Base-by-base conservation (phyloP, 352 stramenopile genomes). In the Phytophthora palmivora region DNA sequence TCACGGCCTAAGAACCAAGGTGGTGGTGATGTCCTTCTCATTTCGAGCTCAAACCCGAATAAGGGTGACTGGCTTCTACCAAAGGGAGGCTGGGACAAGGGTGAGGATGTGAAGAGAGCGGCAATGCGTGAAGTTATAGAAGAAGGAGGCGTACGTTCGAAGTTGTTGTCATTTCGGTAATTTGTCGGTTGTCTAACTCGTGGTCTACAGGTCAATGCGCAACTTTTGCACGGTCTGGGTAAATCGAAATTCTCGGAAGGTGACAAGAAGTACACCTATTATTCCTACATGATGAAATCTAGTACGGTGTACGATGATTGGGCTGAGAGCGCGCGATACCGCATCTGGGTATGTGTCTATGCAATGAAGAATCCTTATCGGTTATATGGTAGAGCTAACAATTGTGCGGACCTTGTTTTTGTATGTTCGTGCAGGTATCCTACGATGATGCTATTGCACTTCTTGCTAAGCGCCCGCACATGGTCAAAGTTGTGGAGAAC, bases 71-170 rank as follows among this genome's bases (percentile, higher is more conserved):
- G n/a, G n/a, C n/a, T n/a, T n/a, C n/a, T n/a, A n/a, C n/a, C n/a
- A n/a, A n/a, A 69, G 26, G 60, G 60, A 30, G 60, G 60, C 16
- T 69, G 45, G 52, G 46, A 69, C 18, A 7, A 44, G 4, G 45
- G 36, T n/a, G 60, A 63, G 4, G 15, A 7, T n/a, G 14, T 69
- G 12, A 4, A 34, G 7, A 41, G 19, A 1, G 38, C 60, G 1
- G 53, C 44, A 4, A 21, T 39, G 44, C 45, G 60, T n/a, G 60
- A 69, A 18, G 37, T 49, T 9, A 28, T 58, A 14, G 60, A 69
- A 46, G 52, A 69, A 58, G 60, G 52, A 45, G 55, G 55, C 19
- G 55, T 63, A 48, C 43, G 52, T 47, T 33, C 2, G 2, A 34
- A 12, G 5, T 34, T 34, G 30, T 34, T 2, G 30, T 30, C 34